phyloP scores from a whole-genome alignment of 169 alveolate species.

The Perkinsus chesapeaki region DNA sequence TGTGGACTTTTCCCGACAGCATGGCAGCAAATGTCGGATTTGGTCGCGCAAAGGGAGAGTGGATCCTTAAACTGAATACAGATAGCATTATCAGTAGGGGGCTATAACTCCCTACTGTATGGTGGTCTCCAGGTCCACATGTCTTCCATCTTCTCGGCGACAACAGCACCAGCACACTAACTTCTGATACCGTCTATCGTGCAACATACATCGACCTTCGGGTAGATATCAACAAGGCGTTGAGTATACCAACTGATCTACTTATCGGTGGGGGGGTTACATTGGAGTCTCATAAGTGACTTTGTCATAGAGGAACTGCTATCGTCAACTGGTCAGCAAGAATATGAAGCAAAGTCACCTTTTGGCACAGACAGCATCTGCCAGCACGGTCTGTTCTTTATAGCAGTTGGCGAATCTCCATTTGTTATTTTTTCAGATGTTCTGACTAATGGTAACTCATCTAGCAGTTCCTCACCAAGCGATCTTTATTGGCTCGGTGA shows the following conservation, averaged over 20 bases:
- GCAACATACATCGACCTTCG: background rate
- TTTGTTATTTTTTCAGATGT: too few relatives aligned
- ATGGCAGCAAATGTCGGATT: background rate
- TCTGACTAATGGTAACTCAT: background rate
- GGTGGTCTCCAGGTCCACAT: background rate
- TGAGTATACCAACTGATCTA: background rate
- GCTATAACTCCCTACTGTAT: background rate
- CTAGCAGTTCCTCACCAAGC: too few relatives aligned
- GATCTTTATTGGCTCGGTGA: background rate
- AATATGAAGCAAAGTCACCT: too few relatives aligned
- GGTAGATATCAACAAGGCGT: background rate
- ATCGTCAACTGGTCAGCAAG: too few relatives aligned
- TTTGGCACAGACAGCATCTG: too few relatives aligned
- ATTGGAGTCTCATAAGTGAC: background rate
- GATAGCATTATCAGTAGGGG: background rate
- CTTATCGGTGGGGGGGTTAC: background rate
- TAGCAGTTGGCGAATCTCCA: too few relatives aligned
- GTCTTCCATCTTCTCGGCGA: background rate
- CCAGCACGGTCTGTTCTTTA: too few relatives aligned
- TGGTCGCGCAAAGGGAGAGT: background rate
- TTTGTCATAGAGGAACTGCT: too few relatives aligned
- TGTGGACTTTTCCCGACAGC: background rate
- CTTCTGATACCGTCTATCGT: background rate
- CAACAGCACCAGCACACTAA: background rate
- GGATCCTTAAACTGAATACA: background rate